phyloP scores from a whole-genome alignment of 1,284 basidiomycete species.

The Xerocomus amazonicus region DNA sequence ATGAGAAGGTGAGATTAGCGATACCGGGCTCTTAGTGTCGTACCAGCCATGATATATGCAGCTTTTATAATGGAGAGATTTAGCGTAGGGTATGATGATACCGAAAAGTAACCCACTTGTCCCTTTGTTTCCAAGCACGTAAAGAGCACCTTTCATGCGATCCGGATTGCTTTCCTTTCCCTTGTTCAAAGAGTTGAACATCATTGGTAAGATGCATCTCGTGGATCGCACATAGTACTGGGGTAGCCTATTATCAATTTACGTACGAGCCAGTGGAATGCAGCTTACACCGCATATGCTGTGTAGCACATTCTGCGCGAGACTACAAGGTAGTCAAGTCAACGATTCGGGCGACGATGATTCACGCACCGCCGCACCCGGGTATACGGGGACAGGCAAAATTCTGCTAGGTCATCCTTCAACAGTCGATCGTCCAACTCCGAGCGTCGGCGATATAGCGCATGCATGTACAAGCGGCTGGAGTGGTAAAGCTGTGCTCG shows the following conservation, averaged over 20 bases:
- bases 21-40: conserved; percentile 14
- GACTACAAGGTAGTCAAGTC: conserved; percentile 39
- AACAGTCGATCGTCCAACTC: conserved; percentile 80
- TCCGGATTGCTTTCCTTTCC: conserved; percentile 87
- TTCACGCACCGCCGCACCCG: conserved; percentile 62
- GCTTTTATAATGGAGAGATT: conserved; percentile 35
- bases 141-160: conserved; percentile 93
- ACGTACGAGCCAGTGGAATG: not conserved
- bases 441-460: conserved; percentile 78
- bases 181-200: conserved; percentile 71
- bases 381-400: conserved; percentile 85
- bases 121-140: conserved; percentile 80
- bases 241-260: conserved; percentile 6
- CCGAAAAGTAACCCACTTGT: conserved; percentile 42
- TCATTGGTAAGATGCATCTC: conserved; percentile 56
- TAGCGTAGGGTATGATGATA: conserved; percentile 2
- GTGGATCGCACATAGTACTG: conserved; percentile 84
- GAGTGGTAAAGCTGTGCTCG: conserved; percentile 77
- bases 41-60: conserved; percentile 63
- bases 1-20: conserved; percentile 14
- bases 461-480: conserved; percentile 71
- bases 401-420: conserved; percentile 67
- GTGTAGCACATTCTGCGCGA: conserved; percentile 71
- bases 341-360: not conserved
- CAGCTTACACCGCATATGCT: conserved; percentile 59